A percentile compares a stretch with the other conserved stretches of the same genome.
These are phyloP conservation scores for Podaxis sp. DNA, from an alignment of 768 basidiomycete genomes.

Conservation along the genomic window DNA sequence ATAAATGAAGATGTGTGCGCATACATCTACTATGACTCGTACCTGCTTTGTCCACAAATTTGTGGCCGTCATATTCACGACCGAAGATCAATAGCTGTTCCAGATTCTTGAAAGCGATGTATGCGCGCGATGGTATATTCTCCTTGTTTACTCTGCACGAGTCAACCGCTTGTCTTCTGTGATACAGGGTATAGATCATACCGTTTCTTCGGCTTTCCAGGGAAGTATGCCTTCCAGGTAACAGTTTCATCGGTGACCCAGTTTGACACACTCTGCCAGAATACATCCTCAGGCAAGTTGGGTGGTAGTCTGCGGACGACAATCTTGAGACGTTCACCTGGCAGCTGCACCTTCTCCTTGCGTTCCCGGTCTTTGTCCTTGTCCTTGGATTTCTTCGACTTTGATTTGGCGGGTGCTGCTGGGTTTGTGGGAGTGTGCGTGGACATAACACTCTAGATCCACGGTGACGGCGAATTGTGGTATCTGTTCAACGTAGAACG, in stretches of 20 bases:
- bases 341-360: slow-evolving; percentile 26
- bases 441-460: slow-evolving; percentile 9
- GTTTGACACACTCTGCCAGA: slow-evolving; percentile 86
- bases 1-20: neutral
- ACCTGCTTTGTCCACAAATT: slow-evolving; percentile 93
- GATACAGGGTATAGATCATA: slow-evolving; percentile 30
- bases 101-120: slow-evolving; percentile 83
- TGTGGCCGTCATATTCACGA: slow-evolving; percentile 85
- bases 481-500: neutral
- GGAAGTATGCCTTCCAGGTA: slow-evolving; percentile 64
- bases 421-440: slow-evolving; percentile 17
- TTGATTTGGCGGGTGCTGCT: slow-evolving; percentile 27
- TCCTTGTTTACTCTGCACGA: slow-evolving; percentile 75
- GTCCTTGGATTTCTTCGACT: slow-evolving; percentile 36
- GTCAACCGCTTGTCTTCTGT: slow-evolving; percentile 12
- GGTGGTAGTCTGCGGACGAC: slow-evolving; percentile 88
- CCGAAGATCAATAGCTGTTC: slow-evolving; percentile 75
- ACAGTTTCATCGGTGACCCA: slow-evolving; percentile 82
- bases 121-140: slow-evolving; percentile 84
- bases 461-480: neutral
- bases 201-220: slow-evolving; percentile 73
- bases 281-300: slow-evolving; percentile 87
- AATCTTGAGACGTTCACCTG: slow-evolving; percentile 74
- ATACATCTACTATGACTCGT: slow-evolving; percentile 22
- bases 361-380: slow-evolving; percentile 37